Evolutionary conservation across 768 basidiomycete genomes (phyloP).

Genomic region (Leccinum imitatum): DNA sequence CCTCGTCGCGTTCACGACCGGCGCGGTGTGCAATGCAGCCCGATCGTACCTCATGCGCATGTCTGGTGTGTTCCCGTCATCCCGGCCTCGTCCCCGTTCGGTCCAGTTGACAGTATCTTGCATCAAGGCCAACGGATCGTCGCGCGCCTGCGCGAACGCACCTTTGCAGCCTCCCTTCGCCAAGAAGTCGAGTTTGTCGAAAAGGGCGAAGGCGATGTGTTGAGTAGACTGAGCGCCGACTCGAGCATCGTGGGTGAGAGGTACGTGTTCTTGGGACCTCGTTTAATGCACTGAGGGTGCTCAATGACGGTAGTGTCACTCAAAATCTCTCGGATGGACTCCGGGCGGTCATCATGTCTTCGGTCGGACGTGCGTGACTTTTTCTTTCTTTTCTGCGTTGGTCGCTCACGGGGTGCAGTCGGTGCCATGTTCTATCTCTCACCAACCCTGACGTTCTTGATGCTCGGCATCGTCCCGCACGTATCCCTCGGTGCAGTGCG

Average conservation of each 20-base stretch:
- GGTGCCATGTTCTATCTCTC: slow-evolving; percentile 25
- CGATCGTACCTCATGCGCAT: slow-evolving; percentile 84
- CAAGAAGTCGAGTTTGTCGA: slow-evolving; percentile 96
- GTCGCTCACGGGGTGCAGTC: background rate
- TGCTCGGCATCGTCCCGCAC: slow-evolving; percentile 91
- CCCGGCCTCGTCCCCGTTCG: background rate
- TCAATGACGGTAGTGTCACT: slow-evolving; percentile 45
- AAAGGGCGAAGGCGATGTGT: slow-evolving; percentile 88
- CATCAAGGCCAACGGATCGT: slow-evolving; percentile 80
- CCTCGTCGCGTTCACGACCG: slow-evolving; percentile 77
- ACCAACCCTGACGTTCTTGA: slow-evolving; percentile 82
- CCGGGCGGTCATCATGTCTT: slow-evolving; percentile 86
- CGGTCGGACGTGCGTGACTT: slow-evolving; percentile 78
- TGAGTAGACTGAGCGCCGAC: slow-evolving; percentile 88
- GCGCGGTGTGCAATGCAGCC: slow-evolving; percentile 83
- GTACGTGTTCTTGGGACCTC: slow-evolving; percentile 34
- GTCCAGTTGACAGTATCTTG: background rate
- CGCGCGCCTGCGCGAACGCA: slow-evolving; percentile 77
- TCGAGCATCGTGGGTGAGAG: slow-evolving; percentile 93
- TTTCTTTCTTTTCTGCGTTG: background rate
- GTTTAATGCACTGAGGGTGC: background rate
- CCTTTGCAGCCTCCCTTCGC: slow-evolving; percentile 77
- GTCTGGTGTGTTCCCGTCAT: slow-evolving; percentile 49
- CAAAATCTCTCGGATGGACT: slow-evolving; percentile 79
- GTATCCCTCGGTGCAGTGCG: slow-evolving; percentile 78